phyloP scores from a whole-genome alignment of 345 rosid species.

The Eucalyptus regnans region DNA sequence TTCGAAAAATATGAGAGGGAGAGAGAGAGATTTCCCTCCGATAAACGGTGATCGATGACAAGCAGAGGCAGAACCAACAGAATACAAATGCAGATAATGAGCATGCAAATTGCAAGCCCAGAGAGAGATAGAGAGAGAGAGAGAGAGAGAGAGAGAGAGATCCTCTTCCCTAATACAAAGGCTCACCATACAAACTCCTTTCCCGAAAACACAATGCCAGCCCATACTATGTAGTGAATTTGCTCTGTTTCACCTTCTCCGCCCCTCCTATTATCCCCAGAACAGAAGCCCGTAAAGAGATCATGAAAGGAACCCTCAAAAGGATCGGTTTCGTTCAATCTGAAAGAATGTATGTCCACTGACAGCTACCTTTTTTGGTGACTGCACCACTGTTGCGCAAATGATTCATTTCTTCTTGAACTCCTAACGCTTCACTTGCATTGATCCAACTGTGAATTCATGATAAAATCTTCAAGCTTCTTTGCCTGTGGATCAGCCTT shows the following conservation, averaged over 20 bases:
- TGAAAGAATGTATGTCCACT: background rate
- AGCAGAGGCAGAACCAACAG: background rate
- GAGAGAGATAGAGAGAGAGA: background rate
- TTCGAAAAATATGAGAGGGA: background rate
- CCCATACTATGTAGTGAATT: background rate
- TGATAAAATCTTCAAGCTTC: conserved; percentile 56
- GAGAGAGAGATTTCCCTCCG: background rate
- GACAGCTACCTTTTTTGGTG: background rate
- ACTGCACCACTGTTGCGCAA: background rate
- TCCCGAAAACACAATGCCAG: background rate
- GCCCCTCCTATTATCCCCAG: background rate
- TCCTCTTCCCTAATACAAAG: background rate
- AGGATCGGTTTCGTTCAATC: background rate
- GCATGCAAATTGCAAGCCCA: background rate
- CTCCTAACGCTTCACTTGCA: conserved; percentile 49
- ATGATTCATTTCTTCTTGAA: background rate
- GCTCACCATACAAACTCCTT: background rate
- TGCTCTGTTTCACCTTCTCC: background rate
- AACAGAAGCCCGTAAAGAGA: background rate
- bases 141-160: background rate
- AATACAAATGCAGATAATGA: background rate
- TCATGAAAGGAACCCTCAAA: background rate
- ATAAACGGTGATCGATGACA: background rate
- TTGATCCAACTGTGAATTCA: conserved; percentile 46
- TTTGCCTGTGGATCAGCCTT: conserved; percentile 79